phyloP scores from a whole-genome alignment of 139 green algal species.

The Chlorella sp. region DNA sequence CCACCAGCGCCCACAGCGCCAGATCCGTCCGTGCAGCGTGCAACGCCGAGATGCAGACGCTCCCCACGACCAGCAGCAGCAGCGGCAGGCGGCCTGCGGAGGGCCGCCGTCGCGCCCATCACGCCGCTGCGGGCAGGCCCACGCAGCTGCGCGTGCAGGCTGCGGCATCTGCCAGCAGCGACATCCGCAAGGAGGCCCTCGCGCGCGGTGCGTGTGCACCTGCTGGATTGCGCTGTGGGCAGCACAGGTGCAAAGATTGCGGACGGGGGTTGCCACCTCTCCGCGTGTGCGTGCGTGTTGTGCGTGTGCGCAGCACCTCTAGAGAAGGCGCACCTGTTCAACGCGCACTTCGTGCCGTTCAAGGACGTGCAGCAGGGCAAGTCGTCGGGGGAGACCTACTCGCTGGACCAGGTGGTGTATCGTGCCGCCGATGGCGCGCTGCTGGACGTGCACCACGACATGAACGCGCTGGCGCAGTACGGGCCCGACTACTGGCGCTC shows the following conservation, averaged over 20 bases:
- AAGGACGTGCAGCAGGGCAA: conserved; percentile 38
- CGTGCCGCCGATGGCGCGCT: conserved; percentile 74
- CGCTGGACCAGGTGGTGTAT: conserved; percentile 93
- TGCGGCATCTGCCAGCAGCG: not conserved
- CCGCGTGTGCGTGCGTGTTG: not conserved
- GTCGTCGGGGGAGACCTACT: conserved; percentile 76
- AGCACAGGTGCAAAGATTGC: not conserved
- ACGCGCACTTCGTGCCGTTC: conserved; percentile 92
- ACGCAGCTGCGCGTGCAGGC: not conserved
- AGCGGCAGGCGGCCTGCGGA: not conserved
- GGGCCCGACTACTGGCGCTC: conserved; percentile 88
- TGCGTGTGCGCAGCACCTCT: conserved; percentile 28
- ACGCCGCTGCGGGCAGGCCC: not conserved
- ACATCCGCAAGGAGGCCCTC: conserved; percentile 11
- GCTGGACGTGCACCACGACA: conserved; percentile 96
- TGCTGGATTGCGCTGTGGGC: not conserved
- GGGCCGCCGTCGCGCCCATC: no score
- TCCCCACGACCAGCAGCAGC: not conserved
- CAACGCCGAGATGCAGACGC: not conserved
- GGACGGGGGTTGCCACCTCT: not conserved
- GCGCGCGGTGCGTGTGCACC: not conserved
- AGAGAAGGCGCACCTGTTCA: conserved; percentile 59
- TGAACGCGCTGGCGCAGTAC: conserved; percentile 79
- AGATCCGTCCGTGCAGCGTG: no score
- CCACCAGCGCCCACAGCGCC: no score